Base-by-base conservation (phyloP, 2,329 filamentous ascomycete genomes). In the Fusarium papillatum region DNA sequence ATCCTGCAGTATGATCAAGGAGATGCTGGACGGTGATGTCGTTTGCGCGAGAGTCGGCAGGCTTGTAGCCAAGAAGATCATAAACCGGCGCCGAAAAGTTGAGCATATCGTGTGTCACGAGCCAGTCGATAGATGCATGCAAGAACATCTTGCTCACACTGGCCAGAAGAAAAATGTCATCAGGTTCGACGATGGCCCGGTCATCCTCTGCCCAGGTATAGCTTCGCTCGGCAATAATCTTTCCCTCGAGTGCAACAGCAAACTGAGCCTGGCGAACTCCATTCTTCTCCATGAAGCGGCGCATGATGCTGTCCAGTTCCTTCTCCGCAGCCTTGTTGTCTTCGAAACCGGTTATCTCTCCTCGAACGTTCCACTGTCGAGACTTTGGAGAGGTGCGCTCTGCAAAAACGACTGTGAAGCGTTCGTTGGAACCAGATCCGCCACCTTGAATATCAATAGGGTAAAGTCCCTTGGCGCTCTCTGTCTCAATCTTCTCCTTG, bases 191-290 rank as follows among this genome's bases (percentile, higher is more conserved):
- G 7, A 66, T 64, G 1, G 62, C 65, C 3, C 73, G 73, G 53
- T 75, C 64, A 11, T 61, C 55, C 62, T 78, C 76, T 0, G 74
- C 74, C 74, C 70, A 77, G 1, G 74, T 78, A 53, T 75, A 78
- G 48, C 72, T 65, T 50, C 76, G 60, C 29, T 78, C 66, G 1
- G 61, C 26, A 7, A 68, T 22, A 3, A 55, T 26, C 13, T 60
- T 60, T 2, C 71, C 75, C 7, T 61, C 34, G 2, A 29, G 31
- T 22, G 67, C 65, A 50, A 73, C 66, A 8, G 63, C 74, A 5
- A 64, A 48, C 41, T 77, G 76, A 9, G 74, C 76, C 22, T 78
- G 74, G 17, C 76, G 70, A 14, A 78, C 57, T 4, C 68, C 72
- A 17, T 78, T 71, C 13, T 68, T 66, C 5, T 70, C 39, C 72